Evolutionary conservation across 148 eudicot genomes (phyloP).

Genomic region (Chenopodium formosanum): DNA sequence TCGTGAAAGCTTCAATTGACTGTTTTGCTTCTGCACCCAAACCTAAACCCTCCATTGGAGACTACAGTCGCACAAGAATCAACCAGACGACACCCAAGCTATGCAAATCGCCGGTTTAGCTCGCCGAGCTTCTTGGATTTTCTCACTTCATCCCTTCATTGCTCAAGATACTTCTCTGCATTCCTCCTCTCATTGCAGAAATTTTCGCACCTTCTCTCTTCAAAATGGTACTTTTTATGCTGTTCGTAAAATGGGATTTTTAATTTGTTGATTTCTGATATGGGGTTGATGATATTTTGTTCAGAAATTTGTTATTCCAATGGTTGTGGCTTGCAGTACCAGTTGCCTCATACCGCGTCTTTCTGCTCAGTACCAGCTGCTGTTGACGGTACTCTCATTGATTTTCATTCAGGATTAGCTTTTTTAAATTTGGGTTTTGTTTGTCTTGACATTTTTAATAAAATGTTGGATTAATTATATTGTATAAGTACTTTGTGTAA

Average conservation of each 20-base stretch:
- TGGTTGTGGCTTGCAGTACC: constrained; percentile 12
- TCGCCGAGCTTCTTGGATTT: constrained; percentile 39
- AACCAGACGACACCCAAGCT: background rate
- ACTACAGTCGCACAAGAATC: background rate
- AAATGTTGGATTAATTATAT: background rate
- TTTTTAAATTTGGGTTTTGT: background rate
- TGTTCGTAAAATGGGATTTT: background rate
- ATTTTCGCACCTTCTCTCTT: constrained; percentile 20
- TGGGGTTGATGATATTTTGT: background rate
- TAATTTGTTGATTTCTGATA: constrained; percentile 1
- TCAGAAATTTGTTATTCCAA: constrained; percentile 10
- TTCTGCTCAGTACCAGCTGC: constrained; percentile 41
- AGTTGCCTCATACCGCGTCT: constrained; percentile 9
- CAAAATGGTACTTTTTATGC: background rate
- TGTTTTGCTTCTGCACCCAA: too few species aligned
- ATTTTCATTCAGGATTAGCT: constrained; percentile 2
- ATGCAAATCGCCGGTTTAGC: constrained; percentile 40
- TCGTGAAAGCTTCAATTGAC: too few species aligned
- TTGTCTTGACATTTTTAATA: background rate
- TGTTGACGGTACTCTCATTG: constrained; percentile 35
- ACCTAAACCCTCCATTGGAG: too few species aligned
- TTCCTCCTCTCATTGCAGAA: constrained; percentile 19
- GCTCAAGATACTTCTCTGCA: constrained; percentile 5
- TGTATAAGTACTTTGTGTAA: background rate
- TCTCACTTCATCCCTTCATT: constrained; percentile 16